Percentiles rank a stretch among this genome's conserved stretches.
These are phyloP conservation scores for Trichoderma brevicompactum DNA, from an alignment of 2,329 filamentous ascomycete genomes.

Conservation along the genomic window DNA sequence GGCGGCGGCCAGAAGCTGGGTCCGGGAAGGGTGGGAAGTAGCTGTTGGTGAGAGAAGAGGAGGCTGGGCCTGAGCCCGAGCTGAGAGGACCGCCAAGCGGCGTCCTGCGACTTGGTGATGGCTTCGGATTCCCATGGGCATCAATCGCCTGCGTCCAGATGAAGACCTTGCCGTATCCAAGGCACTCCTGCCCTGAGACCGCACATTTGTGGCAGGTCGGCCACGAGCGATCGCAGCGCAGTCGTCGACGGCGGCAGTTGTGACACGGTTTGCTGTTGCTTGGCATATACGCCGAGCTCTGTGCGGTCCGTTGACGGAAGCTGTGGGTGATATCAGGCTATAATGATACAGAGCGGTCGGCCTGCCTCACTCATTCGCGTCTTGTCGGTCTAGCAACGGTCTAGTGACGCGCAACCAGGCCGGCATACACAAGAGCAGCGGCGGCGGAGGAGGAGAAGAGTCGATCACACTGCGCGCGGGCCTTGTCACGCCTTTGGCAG, in stretches of 20 bases:
- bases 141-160: constrained; percentile 62
- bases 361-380: constrained; percentile 18
- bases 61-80: constrained; percentile 21
- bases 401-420: constrained; percentile 26
- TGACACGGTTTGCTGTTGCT: constrained; percentile 31
- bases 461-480: constrained; percentile 25
- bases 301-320: constrained; percentile 28
- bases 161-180: constrained; percentile 64
- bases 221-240: constrained; percentile 64
- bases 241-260: constrained; percentile 40
- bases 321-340: constrained; percentile 10
- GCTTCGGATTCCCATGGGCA: constrained; percentile 51
- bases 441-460: constrained; percentile 11
- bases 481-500: constrained; percentile 23
- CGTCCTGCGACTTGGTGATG: constrained; percentile 36
- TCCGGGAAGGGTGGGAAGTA: constrained; percentile 27
- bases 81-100: constrained; percentile 25
- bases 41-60: constrained; percentile 20
- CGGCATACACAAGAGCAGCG: constrained; percentile 14
- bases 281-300: constrained; percentile 40
- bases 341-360: background rate
- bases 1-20: constrained; percentile 1
- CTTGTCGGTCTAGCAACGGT: constrained; percentile 23
- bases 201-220: constrained; percentile 64
- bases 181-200: constrained; percentile 59